Evolutionary conservation across 1,139 yeast species (phyloP), one percentile per base, ranked within the genome.

Genomic region (Nakaseomyces bracarensis): DNA sequence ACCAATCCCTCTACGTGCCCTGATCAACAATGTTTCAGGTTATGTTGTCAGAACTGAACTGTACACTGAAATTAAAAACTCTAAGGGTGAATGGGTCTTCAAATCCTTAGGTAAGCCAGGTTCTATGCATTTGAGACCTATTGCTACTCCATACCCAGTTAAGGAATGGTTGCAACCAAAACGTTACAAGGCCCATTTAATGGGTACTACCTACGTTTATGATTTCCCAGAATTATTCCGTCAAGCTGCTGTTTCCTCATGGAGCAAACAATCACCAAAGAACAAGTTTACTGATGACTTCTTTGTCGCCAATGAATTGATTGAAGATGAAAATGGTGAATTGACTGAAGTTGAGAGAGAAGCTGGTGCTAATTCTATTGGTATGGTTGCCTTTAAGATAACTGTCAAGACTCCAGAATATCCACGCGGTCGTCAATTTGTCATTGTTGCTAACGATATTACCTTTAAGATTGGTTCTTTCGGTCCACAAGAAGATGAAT

Each of bases 181-280:
- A 69, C 87, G 98, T 70, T 93, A 93, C 72, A 85, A 83, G 71
- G 98, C 98, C 39, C 97, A 91, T 68, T 76, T 86, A 60, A 84
- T 91, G 91, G 98, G 98, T 50, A 91, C 98, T 14, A 89, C 98
- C 19, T 91, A 86, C 61, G 96, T 86, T 40, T 93, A 93, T 62
- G 98, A 91, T 67, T 93, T 91, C 91, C 98, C 98, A 41, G 98
- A 91, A 64, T 71, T 91, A 59, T 91, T 93, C 82, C 86, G 93
- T 58, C 97, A 91, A 71, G 95, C 96, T 28, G 75, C 85, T 39
- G 67, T 77, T 46, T 74, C 91, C 25, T 82, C 80, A 65, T 91
- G 98, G 98, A 81, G 81, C 63, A 75, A 75, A 50, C 66, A 69
- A 53, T 70, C 75, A 40, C 71, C 77, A 48, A 57, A 63, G 40